These are phyloP conservation scores for Quercus tomentella DNA, from an alignment of 331 rosid genomes.

Conservation along the genomic window DNA sequence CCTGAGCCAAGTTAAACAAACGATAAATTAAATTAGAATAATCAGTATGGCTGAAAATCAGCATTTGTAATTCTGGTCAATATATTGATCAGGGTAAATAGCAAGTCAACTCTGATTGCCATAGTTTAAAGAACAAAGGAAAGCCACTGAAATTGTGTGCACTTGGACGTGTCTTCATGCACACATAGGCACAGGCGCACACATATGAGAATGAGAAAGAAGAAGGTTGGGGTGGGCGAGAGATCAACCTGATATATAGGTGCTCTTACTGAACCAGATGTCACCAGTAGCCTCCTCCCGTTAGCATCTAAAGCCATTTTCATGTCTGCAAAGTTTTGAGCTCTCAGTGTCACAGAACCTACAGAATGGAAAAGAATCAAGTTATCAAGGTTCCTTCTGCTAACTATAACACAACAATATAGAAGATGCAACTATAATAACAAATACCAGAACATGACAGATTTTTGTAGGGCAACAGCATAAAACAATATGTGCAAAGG, in stretches of 20 bases:
- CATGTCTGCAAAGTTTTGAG: conserved; percentile 64
- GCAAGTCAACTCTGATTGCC: neutral
- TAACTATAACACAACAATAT: neutral
- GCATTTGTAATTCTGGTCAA: neutral
- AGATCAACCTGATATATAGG: conserved; percentile 83
- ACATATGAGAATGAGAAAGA: neutral
- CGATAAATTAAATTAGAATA: neutral
- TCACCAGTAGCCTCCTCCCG: conserved; percentile 76
- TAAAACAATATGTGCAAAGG: neutral
- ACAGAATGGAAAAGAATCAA: conserved; percentile 5
- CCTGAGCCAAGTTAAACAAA: too few relatives aligned
- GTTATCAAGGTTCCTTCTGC: neutral
- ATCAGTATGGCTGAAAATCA: neutral
- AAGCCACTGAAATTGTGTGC: neutral
- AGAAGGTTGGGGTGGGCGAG: neutral
- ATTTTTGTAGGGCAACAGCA: neutral
- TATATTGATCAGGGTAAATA: neutral
- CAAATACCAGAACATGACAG: neutral
- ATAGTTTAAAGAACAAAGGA: neutral
- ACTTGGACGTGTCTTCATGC: neutral
- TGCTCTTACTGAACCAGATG: conserved; percentile 76
- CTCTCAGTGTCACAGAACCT: conserved; percentile 64
- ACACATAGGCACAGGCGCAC: neutral
- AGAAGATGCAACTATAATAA: neutral
- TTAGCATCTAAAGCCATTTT: conserved; percentile 90